phyloP scores from a whole-genome alignment of 2,329 filamentous ascomycete species.

The Verticillium isaacii region DNA sequence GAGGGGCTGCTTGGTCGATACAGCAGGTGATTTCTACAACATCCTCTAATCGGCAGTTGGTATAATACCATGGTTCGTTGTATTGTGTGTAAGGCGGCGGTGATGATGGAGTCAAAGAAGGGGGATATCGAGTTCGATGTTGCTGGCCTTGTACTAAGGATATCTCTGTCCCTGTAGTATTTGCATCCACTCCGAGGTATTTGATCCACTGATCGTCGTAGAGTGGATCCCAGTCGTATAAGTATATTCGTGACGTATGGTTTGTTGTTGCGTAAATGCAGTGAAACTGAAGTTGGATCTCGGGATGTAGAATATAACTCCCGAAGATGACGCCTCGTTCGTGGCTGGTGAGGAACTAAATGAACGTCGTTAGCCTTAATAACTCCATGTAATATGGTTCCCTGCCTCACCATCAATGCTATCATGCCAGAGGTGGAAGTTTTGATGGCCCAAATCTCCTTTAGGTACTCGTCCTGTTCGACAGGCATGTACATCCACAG shows the following conservation, averaged over 20 bases:
- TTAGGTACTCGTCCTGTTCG: not conserved
- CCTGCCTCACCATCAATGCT: not conserved
- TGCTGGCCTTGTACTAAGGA: too few relatives aligned
- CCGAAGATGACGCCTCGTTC: not conserved
- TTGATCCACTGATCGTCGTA: too few relatives aligned
- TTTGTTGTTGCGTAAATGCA: not conserved
- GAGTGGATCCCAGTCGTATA: too few relatives aligned
- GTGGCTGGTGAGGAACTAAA: not conserved
- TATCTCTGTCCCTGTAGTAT: too few relatives aligned
- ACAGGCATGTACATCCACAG: not conserved
- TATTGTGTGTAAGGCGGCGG: too few relatives aligned
- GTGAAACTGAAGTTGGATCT: not conserved
- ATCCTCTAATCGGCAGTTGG: not conserved
- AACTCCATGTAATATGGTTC: not conserved
- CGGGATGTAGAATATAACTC: not conserved
- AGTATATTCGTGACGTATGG: too few relatives aligned
- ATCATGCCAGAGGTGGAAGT: not conserved
- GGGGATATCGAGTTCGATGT: too few relatives aligned
- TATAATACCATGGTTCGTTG: not conserved
- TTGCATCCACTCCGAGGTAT: too few relatives aligned
- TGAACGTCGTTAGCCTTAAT: not conserved
- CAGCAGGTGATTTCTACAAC: not conserved
- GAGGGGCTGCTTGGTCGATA: not conserved
- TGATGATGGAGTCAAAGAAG: too few relatives aligned
- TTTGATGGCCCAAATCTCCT: not conserved